Conservation (phyloP, 2,329 filamentous ascomycete genomes). For the Colletotrichum trifolii region DNA sequence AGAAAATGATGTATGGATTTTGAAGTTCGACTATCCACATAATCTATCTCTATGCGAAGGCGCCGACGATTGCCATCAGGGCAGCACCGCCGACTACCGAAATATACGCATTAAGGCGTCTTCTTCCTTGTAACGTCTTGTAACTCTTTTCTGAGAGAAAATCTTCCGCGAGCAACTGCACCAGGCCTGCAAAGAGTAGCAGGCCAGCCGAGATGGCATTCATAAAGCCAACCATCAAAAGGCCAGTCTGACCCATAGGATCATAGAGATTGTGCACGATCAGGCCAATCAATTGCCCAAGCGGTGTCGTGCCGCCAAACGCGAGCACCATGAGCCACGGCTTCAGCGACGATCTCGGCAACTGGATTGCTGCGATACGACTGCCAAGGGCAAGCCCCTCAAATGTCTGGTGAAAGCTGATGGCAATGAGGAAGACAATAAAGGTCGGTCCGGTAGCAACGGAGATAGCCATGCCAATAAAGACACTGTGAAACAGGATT, state of each 20-base stretch:
- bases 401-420: constrained; percentile 88
- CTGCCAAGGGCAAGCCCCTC: constrained; percentile 88
- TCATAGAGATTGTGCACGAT: constrained; percentile 83
- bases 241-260: constrained; percentile 77
- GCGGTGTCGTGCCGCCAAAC: constrained; percentile 73
- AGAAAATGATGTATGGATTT: too few species aligned
- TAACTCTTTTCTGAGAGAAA: constrained; percentile 83
- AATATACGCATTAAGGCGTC: constrained; percentile 70
- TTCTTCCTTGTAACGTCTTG: constrained; percentile 70
- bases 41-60: constrained; percentile 67
- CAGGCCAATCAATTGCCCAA: constrained; percentile 78
- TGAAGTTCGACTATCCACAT: too few species aligned
- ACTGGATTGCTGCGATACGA: constrained; percentile 85
- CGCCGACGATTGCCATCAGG: constrained; percentile 78
- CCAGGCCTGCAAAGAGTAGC: constrained; percentile 83
- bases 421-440: constrained; percentile 81
- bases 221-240: constrained; percentile 87
- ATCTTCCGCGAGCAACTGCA: constrained; percentile 87
- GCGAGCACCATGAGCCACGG: constrained; percentile 87
- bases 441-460: constrained; percentile 85
- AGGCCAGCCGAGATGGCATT: constrained; percentile 87
- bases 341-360: constrained; percentile 76
- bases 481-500: constrained; percentile 86
- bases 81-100: constrained; percentile 72
- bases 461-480: constrained; percentile 88